Evolutionary conservation across 2,329 filamentous ascomycete species (phyloP), one percentile per base, ranked within the genome.

Genomic region (Stagonosporopsis chrysanthemi): DNA sequence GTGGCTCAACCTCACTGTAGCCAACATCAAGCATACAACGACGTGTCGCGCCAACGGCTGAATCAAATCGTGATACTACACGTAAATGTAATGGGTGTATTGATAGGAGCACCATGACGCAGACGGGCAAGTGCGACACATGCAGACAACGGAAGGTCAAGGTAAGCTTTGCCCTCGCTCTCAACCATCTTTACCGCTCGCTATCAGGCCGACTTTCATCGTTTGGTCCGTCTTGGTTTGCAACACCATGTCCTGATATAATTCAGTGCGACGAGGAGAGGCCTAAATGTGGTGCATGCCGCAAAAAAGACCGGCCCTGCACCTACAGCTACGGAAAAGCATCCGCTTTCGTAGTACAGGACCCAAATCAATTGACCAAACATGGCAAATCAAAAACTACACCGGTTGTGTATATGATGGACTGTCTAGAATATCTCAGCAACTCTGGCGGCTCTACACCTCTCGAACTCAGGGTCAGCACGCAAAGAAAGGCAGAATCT

Each of bases 101-200:
- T 5, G 26, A n/a, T 11, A 3, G 22, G 3, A 40, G 3, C 15
- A 44, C 19, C 4, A 73, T 73, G 71, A 73, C 71, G 5, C 68
- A 67, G 39, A 66, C 66, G 3, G 70, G 70, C 14, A 73, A 73
- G 58, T 73, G 71, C 45, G 69, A 72, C 41, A 71, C 59, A 3
- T 73, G 71, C 56, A 63, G 71, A 31, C 62, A 62, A 41, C 66
- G 71, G 11, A 73, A 73, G 49, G 71, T 73, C 38, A 73, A 72
- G 65, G 71, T 73, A 53, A 26, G 53, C 17, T 39, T 4, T 52
- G 28, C 19, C 33, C 5, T 17, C 43, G 4, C 33, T 0, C 36
- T 24, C 41, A 33, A 7, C 6, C 11, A 8, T 11, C 17, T 24
- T 19, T 19, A 15, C 11, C 15, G 19, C 15, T 28, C n/a, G 9